phyloP scores from a whole-genome alignment of 2,329 filamentous ascomycete species.

The Neonectria faginata region DNA sequence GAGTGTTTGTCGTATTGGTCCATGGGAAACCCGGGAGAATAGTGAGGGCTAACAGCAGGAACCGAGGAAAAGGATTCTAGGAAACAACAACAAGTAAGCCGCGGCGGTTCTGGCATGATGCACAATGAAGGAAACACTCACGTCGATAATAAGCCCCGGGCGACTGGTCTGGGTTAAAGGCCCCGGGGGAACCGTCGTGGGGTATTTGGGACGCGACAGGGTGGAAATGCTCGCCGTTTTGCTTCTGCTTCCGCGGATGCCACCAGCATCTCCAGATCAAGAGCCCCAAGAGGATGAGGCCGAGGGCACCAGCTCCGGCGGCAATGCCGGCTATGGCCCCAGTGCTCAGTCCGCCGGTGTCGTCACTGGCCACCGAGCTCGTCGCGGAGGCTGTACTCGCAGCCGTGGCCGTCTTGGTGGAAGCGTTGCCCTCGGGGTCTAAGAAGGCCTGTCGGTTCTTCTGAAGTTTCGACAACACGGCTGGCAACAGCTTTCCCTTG shows the following conservation, averaged over 20 bases:
- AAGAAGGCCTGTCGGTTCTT: conserved; percentile 36
- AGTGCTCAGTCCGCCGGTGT: conserved; percentile 29
- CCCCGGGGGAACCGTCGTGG: conserved; percentile 12
- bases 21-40: conserved; percentile 31
- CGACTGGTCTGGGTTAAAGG: conserved; percentile 24
- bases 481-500: conserved; percentile 26
- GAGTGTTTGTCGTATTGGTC: conserved; percentile 40
- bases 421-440: conserved; percentile 19
- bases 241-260: conserved; percentile 38
- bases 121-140: conserved; percentile 24
- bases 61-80: conserved; percentile 33
- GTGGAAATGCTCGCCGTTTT: conserved; percentile 26
- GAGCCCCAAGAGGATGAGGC: conserved; percentile 28
- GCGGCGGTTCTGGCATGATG: not conserved
- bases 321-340: conserved; percentile 41
- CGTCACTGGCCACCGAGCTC: not conserved
- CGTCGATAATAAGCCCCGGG: conserved; percentile 40
- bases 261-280: conserved; percentile 41
- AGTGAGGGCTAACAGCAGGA: conserved; percentile 26
- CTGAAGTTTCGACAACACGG: conserved; percentile 29
- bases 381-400: not conserved
- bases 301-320: conserved; percentile 33
- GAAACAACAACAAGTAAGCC: conserved; percentile 20
- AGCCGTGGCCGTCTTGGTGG: not conserved
- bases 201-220: conserved; percentile 22